Percentiles rank a stretch among this genome's conserved stretches.
Evolutionary conservation across 2,329 filamentous ascomycete species (phyloP).

Genomic region (Aspergillus aculeatus): DNA sequence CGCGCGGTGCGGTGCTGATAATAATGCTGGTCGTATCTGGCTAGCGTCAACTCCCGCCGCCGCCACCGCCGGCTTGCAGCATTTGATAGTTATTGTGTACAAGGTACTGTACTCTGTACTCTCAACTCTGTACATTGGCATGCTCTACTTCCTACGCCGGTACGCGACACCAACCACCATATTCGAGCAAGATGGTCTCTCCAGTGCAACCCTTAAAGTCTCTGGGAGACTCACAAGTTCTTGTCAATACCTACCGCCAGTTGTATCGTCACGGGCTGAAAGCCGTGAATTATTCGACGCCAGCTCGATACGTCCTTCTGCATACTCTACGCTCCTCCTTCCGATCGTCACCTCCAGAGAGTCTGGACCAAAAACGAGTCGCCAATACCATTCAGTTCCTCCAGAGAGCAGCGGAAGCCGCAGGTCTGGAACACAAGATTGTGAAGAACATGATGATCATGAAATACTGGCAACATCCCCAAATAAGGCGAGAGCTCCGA

Average conservation of each 20-base stretch:
- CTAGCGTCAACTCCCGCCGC: conserved; percentile 19
- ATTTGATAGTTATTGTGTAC: background rate
- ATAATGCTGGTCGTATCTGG: conserved; percentile 20
- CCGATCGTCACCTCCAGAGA: conserved; percentile 34
- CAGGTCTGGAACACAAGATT: conserved; percentile 49
- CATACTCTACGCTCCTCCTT: conserved; percentile 45
- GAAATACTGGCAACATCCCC: conserved; percentile 44
- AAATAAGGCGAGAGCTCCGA: conserved; percentile 30
- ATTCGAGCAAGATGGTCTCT: conserved; percentile 9
- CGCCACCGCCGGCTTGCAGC: background rate
- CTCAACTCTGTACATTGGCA: background rate
- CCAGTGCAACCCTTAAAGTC: conserved; percentile 9
- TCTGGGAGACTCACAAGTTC: conserved; percentile 24
- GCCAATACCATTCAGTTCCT: conserved; percentile 49
- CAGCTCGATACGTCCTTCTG: conserved; percentile 55
- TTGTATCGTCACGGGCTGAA: conserved; percentile 55
- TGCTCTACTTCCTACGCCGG: background rate
- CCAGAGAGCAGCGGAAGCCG: conserved; percentile 38
- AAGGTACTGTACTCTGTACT: background rate
- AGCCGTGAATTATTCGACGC: conserved; percentile 58
- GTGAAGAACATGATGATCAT: conserved; percentile 46
- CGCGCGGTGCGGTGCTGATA: conserved; percentile 10
- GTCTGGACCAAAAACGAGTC: conserved; percentile 42
- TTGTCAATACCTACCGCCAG: conserved; percentile 57
- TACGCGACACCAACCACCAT: background rate